These are phyloP conservation scores for Cenococcum geophilum DNA, from an alignment of 495 filamentous ascomycete genomes.

Conservation along the genomic window DNA sequence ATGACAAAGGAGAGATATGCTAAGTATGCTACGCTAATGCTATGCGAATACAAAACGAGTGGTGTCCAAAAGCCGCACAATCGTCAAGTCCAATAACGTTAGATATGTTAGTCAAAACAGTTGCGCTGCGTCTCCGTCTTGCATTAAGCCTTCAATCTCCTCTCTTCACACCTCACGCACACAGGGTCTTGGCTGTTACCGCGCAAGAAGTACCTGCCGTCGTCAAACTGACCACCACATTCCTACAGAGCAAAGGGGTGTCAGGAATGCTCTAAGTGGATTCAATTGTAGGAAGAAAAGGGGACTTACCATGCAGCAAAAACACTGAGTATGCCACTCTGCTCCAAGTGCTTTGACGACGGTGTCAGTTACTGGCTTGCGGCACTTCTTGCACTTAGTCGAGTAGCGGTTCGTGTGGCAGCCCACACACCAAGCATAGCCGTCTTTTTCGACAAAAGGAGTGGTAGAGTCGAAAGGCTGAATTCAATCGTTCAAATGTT, in stretches of 20 bases:
- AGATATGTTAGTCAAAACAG: neutral
- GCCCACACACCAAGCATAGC: conserved; percentile 94
- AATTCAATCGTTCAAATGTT: neutral
- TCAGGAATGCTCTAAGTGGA: conserved; percentile 1
- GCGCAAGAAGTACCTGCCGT: conserved; percentile 60
- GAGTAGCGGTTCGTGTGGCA: conserved; percentile 90
- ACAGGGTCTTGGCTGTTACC: conserved; percentile 53
- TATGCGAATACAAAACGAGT: neutral
- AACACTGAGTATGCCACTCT: conserved; percentile 93
- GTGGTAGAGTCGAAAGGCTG: conserved; percentile 71
- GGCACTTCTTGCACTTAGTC: conserved; percentile 80
- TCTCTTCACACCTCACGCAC: conserved; percentile 59
- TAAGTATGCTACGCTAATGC: neutral
- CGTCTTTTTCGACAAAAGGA: conserved; percentile 95
- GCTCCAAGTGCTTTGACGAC: conserved; percentile 80
- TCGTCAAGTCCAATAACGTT: neutral
- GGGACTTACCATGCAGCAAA: conserved; percentile 60
- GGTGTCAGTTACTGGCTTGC: conserved; percentile 74
- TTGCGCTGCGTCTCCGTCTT: neutral
- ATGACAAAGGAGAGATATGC: neutral
- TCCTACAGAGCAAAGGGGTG: conserved; percentile 40
- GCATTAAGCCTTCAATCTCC: conserved; percentile 52
- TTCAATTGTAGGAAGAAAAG: neutral
- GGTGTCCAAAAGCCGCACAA: neutral
- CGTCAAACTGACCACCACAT: conserved; percentile 55